Percentiles rank a stretch among this genome's conserved stretches.
Conservation (phyloP, 208 protist genomes). For the Acanthamoeba royreba region DNA sequence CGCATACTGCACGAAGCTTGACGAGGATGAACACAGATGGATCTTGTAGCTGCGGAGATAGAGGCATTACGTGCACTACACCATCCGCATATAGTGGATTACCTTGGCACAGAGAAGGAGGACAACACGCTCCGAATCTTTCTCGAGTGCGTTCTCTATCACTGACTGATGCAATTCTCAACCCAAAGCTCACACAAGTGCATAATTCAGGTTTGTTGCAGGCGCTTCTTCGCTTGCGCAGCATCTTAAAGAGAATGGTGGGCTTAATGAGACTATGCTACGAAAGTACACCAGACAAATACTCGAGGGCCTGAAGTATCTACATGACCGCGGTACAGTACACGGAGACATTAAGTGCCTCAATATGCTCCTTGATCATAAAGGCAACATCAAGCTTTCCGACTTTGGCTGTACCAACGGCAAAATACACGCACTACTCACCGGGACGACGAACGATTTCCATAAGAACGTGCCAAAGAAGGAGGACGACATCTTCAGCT, state of each 20-base stretch:
- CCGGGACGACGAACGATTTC: background rate
- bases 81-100: conserved; percentile 5
- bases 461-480: background rate
- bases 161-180: too few relatives aligned
- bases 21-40: background rate
- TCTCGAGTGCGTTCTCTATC: background rate
- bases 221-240: background rate
- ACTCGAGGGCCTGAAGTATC: conserved; percentile 25
- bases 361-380: conserved; percentile 37
- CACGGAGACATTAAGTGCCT: conserved; percentile 36
- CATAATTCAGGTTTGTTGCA: background rate
- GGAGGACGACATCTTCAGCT: conserved; percentile 4
- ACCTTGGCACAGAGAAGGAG: conserved; percentile 14
- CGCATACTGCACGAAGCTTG: background rate
- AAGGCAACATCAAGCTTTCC: conserved; percentile 47
- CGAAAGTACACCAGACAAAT: conserved; percentile 39
- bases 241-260: background rate
- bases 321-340: background rate
- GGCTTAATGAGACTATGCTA: conserved; percentile 12
- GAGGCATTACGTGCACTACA: background rate
- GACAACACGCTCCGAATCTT: conserved; percentile 4
- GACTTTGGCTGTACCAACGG: conserved; percentile 34
- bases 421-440: background rate
- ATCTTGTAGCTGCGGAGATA: background rate
- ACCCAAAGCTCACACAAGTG: background rate